Conservation (phyloP, 768 basidiomycete genomes). For the Serendipita sp. region DNA sequence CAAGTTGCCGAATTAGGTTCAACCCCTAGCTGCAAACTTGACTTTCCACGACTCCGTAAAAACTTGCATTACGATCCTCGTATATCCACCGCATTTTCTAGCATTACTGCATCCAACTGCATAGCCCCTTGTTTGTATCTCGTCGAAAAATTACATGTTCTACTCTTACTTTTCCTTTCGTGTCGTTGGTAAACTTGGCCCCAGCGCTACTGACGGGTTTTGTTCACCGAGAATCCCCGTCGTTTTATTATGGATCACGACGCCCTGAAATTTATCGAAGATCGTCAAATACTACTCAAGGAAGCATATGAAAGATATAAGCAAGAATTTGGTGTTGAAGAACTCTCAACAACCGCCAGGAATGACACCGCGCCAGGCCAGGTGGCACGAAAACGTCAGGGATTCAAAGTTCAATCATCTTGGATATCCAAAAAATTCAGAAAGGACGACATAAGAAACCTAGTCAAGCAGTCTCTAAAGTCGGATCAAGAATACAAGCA, state of each 20-base stretch:
- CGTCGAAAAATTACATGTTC: slow-evolving; percentile 18
- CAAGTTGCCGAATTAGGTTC: neutral
- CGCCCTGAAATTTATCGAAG: neutral
- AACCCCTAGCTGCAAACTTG: neutral
- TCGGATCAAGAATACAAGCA: too few relatives aligned
- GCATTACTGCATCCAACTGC: slow-evolving; percentile 5
- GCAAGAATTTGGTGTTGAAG: neutral
- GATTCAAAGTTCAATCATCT: too few relatives aligned
- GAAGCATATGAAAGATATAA: neutral
- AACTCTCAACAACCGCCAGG: too few relatives aligned
- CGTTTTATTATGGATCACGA: neutral
- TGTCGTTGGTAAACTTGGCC: slow-evolving; percentile 26
- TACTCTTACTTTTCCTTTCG: slow-evolving; percentile 20
- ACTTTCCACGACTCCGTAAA: neutral
- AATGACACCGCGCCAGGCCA: too few relatives aligned
- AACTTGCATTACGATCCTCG: too few relatives aligned
- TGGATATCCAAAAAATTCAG: too few relatives aligned
- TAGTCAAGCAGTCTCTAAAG: too few relatives aligned
- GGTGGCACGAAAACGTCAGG: too few relatives aligned
- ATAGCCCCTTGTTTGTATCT: neutral
- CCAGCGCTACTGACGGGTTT: slow-evolving; percentile 10
- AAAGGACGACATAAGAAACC: too few relatives aligned
- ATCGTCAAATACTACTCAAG: neutral
- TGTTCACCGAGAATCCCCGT: neutral
- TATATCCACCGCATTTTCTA: slow-evolving; percentile 1